Evolutionary conservation across 176 grass and related monocot genomes (phyloP), one percentile per base, ranked within the genome.

Genomic region (Melocanna baccifera): DNA sequence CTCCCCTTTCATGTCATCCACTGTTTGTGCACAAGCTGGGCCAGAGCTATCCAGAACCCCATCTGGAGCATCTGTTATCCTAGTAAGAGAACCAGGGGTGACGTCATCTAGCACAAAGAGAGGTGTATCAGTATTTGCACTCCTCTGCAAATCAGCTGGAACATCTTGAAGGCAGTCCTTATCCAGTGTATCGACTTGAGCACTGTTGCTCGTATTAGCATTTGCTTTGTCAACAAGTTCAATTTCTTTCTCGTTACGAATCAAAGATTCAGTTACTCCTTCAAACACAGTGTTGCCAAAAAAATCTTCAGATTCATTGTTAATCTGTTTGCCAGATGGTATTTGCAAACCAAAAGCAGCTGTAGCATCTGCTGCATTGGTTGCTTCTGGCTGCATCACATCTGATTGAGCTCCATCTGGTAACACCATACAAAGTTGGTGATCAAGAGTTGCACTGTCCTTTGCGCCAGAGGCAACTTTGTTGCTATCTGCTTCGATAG

Each of bases 121-220:
- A 76, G 71, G 52, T 42, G 82, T 51, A 69, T 71, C 75, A 28
- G 53, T n/a, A 51, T 67, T 73, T 20, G 58, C 82, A 37, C 40
- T 79, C 67, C 50, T 81, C 19, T 88, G 89, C 53, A 93, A 66
- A 85, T 92, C 87, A 62, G 62, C 80, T 55, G 68, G 73, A 52
- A 66, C 18, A 87, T 88, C 85, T 83, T 90, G 85, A 82, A 52
- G 39, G n/a, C 2, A 39, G 11, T 85, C 69, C 52, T 77, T 80
- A 41, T 86, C 75, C 51, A 89, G 7, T 77, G 46, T 52, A 72
- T 79, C 70, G 77, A 53, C 83, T 83, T 56, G 88, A 73, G 72
- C 57, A 64, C 9, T 28, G 69, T 41, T 80, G 67, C 67, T 46
- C 23, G n/a, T 34, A 62, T 42, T 32, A 52, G 55, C 50, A 74